These are phyloP conservation scores for Heteromeles arbutifolia DNA, from an alignment of 306 rosid genomes.

Conservation along the genomic window DNA sequence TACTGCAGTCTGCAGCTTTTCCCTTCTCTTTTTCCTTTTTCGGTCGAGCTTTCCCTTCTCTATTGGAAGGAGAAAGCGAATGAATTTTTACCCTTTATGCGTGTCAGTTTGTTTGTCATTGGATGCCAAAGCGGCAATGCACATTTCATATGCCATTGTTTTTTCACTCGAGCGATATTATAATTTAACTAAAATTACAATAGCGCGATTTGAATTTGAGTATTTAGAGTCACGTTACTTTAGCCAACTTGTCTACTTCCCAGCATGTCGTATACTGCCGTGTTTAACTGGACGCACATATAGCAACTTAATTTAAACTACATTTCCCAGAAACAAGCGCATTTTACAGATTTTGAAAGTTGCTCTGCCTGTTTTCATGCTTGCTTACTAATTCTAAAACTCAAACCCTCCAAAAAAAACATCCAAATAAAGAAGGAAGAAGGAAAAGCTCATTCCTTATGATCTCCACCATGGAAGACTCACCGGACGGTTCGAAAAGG, in stretches of 20 bases:
- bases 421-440: background rate
- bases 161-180: too few species aligned
- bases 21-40: background rate
- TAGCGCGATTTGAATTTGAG: background rate
- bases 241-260: background rate
- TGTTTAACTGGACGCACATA: background rate
- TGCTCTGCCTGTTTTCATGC: background rate
- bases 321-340: background rate
- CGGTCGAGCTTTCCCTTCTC: too few species aligned
- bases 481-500: conserved; percentile 31
- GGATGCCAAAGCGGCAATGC: background rate
- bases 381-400: background rate
- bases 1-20: background rate
- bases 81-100: background rate
- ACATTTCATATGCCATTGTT: background rate
- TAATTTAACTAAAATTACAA: too few species aligned
- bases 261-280: background rate
- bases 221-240: too few species aligned
- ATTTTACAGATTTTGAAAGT: background rate
- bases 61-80: conserved; percentile 4
- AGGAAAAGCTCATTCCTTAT: conserved; percentile 10
- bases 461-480: conserved; percentile 43
- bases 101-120: background rate
- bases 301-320: background rate
- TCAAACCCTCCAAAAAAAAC: background rate